Conservation (phyloP, 2,329 filamentous ascomycete species). For the Penicillium fuscoglaucum region DNA sequence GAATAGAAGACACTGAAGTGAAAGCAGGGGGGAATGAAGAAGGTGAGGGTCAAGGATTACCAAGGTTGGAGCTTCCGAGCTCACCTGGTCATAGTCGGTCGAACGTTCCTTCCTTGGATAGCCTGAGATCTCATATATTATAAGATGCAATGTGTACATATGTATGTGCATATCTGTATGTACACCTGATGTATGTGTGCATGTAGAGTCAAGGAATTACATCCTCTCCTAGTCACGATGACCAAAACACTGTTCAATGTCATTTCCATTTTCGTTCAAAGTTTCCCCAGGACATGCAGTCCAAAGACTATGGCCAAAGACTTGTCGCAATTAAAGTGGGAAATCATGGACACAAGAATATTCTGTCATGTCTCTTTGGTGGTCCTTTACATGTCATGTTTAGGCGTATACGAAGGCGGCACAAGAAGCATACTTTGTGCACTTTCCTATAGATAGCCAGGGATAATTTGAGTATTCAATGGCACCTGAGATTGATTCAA, state of each 20-base stretch:
- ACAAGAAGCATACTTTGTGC: too few species aligned
- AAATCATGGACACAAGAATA: neutral
- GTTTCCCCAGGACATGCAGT: neutral
- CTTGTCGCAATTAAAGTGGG: neutral
- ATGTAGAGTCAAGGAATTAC: too few species aligned
- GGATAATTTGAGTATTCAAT: neutral
- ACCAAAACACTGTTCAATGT: neutral
- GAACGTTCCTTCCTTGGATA: neutral
- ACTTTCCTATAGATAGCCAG: too few species aligned
- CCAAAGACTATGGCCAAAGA: neutral
- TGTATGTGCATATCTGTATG: too few species aligned
- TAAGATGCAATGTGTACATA: too few species aligned
- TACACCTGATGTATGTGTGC: too few species aligned
- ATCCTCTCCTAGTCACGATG: too few species aligned
- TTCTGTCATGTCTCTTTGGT: too few species aligned
- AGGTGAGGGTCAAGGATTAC: neutral
- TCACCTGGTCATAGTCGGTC: neutral
- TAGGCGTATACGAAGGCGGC: too few species aligned
- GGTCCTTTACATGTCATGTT: too few species aligned
- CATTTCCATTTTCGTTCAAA: neutral
- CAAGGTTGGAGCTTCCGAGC: neutral
- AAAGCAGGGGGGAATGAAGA: neutral
- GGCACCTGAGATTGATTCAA: neutral
- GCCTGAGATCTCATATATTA: too few species aligned
- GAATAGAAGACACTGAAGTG: neutral